phyloP scores from a whole-genome alignment of 768 basidiomycete species.

The Wakefieldia striispora region DNA sequence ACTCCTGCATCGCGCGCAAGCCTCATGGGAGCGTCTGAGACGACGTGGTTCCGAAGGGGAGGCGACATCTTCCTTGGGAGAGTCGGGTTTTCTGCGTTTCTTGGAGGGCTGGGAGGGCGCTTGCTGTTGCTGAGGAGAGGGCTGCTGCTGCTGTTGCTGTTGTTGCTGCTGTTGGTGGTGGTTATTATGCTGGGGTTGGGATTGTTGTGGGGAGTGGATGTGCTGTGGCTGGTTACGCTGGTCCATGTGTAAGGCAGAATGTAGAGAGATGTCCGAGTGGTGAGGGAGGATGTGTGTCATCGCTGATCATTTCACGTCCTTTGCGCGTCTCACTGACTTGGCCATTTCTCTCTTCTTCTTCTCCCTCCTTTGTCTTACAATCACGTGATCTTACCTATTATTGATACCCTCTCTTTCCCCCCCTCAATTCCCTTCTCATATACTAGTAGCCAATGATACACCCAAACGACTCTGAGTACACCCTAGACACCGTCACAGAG shows the following conservation, averaged over 20 bases:
- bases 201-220: constrained; percentile 11
- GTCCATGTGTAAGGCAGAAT: constrained; percentile 69
- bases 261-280: constrained; percentile 50
- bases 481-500: constrained; percentile 56
- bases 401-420: neutral
- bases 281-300: constrained; percentile 51
- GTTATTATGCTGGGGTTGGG: too few species aligned
- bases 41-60: constrained; percentile 72
- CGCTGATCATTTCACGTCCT: constrained; percentile 16
- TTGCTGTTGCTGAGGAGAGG: constrained; percentile 29
- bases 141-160: constrained; percentile 32
- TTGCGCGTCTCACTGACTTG: constrained; percentile 6
- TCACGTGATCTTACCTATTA: constrained; percentile 18
- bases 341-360: neutral
- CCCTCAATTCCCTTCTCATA: neutral
- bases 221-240: constrained; percentile 50
- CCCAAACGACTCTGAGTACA: constrained; percentile 52
- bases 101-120: constrained; percentile 39
- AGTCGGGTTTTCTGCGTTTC: constrained; percentile 62
- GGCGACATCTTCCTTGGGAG: constrained; percentile 51
- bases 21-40: constrained; percentile 85
- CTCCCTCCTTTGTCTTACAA: constrained; percentile 21
- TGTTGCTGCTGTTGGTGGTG: constrained; percentile 36
- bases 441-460: constrained; percentile 21
- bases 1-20: constrained; percentile 89